phyloP scores from a whole-genome alignment of 1,284 basidiomycete genomes.

The Cryptococcus deneoformans region DNA sequence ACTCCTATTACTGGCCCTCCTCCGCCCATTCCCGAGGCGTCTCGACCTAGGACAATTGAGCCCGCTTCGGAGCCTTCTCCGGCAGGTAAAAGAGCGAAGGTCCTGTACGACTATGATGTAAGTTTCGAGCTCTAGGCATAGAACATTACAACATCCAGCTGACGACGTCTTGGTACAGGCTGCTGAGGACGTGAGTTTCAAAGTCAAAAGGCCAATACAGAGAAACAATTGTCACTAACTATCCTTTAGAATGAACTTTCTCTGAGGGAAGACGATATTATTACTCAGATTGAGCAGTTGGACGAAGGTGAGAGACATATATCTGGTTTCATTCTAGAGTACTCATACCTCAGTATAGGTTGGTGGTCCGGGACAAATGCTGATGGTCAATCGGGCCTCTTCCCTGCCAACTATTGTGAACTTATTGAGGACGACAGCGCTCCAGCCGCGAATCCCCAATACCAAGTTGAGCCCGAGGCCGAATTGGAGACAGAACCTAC shows the following conservation, averaged over 20 bases:
- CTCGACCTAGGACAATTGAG: constrained; percentile 20
- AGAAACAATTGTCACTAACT: neutral
- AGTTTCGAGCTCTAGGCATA: constrained; percentile 6
- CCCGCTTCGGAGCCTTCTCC: neutral
- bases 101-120: constrained; percentile 64
- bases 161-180: neutral
- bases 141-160: neutral
- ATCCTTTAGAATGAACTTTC: constrained; percentile 70
- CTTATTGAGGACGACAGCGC: constrained; percentile 53
- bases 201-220: neutral
- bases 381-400: constrained; percentile 65
- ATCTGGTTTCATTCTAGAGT: neutral
- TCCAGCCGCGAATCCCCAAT: constrained; percentile 18
- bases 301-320: constrained; percentile 57
- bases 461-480: no score
- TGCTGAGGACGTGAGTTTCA: neutral
- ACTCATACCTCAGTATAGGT: constrained; percentile 29
- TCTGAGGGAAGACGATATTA: constrained; percentile 73
- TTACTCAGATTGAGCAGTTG: constrained; percentile 77
- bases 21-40: constrained; percentile 27
- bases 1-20: constrained; percentile 30
- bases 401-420: constrained; percentile 75
- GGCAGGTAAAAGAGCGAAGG: constrained; percentile 53
- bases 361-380: constrained; percentile 74
- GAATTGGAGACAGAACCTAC: constrained; percentile 24